Conservation (phyloP, 305 asterid genomes). For the Rubia tinctorum region DNA sequence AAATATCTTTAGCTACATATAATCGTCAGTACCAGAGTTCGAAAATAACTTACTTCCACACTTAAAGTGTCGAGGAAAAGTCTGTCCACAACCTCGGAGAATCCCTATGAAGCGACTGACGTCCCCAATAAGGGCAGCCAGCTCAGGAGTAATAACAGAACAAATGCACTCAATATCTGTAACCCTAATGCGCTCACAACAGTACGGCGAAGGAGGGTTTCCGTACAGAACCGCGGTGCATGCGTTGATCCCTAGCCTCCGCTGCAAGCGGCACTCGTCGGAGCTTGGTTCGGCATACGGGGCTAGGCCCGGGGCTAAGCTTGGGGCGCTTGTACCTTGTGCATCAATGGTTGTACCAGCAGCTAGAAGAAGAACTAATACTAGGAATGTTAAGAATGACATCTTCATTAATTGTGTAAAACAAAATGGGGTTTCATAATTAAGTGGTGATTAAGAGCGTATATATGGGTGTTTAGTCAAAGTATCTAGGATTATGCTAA, state of each 20-base stretch:
- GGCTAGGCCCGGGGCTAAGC: neutral
- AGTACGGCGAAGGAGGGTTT: constrained; percentile 15
- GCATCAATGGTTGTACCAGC: neutral
- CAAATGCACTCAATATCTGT: constrained; percentile 25
- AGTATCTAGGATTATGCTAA: neutral
- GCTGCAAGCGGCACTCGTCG: constrained; percentile 19
- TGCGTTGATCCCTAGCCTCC: constrained; percentile 20
- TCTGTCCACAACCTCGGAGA: constrained; percentile 25
- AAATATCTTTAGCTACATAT: too few species aligned
- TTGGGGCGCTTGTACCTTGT: neutral
- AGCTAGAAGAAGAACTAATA: neutral
- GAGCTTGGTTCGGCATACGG: constrained; percentile 4
- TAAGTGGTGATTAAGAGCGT: neutral
- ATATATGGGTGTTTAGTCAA: neutral
- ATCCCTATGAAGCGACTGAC: constrained; percentile 15
- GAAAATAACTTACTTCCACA: constrained; percentile 31
- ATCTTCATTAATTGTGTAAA: neutral
- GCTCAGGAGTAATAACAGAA: constrained; percentile 19
- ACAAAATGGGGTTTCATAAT: too few species aligned
- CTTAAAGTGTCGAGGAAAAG: constrained; percentile 30
- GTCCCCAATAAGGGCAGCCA: constrained; percentile 25
- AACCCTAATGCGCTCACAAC: constrained; percentile 22
- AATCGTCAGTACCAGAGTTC: too few species aligned
- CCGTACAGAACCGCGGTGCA: constrained; percentile 24
- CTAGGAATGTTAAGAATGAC: neutral